Evolutionary conservation across 495 filamentous ascomycete genomes (phyloP), one percentile per base, ranked within the genome.

Genomic region (Daldinia concentrica): DNA sequence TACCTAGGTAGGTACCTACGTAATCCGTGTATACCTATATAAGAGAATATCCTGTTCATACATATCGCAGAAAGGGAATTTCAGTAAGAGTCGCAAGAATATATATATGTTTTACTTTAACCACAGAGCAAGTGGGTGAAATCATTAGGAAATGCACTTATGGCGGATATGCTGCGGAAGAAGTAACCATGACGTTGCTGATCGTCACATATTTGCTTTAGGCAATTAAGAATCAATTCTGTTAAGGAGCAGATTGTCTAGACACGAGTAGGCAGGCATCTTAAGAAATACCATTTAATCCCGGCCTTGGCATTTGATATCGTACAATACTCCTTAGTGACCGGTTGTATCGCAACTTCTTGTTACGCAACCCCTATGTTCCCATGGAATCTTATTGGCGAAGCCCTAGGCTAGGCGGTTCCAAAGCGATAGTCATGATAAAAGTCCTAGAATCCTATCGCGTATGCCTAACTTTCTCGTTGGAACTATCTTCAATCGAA

Each of bases 151-250:
- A 50, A 26, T 29, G 14, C n/a, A 51, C 43, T 30, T 3, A 52
- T 26, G 15, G 5, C 6, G 24, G 3, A 63, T 27, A n/a, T 22
- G 41, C 19, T 19, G 6, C 36, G 58, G 51, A 63, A 27, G 30
- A 48, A 22, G 58, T 62, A 19, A 68, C 14, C 36, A 51, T 69
- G 66, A 59, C 59, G 52, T 62, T 63, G 36, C 22, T n/a, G 51
- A 68, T 68, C 58, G 52, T 41, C 58, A 58, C 3, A 14, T 6
- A 30, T 37, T 62, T 17, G 19, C 52, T 68, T 68, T 62, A 68
- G 66, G 66, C 66, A 68, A 68, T 68, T 68, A 36, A 6, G 14
- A 57, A 68, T 29, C 17, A 68, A 50, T 6, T 55, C 45, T 60
- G 8, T 57, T 30, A 6, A n/a, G 17, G 19, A 1, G n/a, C 27